Base-by-base conservation (phyloP, 352 stramenopile species). In the Pythium periplocum region DNA sequence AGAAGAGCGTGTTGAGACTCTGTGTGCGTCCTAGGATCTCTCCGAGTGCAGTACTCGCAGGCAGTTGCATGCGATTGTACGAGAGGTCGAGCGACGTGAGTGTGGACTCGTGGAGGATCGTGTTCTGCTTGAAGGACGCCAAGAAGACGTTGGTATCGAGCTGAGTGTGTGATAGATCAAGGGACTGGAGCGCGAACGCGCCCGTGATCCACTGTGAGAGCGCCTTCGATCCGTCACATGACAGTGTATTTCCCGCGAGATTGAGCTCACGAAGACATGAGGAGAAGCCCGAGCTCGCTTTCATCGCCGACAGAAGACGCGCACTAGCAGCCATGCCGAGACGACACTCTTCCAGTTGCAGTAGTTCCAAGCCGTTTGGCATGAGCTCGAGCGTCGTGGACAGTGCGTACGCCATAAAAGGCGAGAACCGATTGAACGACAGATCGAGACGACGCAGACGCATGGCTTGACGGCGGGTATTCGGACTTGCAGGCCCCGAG, bases 401-500 rank as follows among this genome's bases (percentile, higher is more conserved):
- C 17, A 90, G 51, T 9, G 72, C 66, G 4, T 61, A 59, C 0
- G 71, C 66, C 79, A 86, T 87, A 5, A 59, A 40, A 11, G 61
- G 45, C 6, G 76, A 79, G 52, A 90, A 82, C 4, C 47, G 32
- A 42, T 92, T 90, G 57, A 85, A 86, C 35, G 82, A 92, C 12
- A 90, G 57, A 34, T 92, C 71, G 4, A 89, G 48, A 1, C 62
- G 64, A 2, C 68, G 62, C 9, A 92, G 62, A 26, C 17, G 17
- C 17, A 26, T 26, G 17, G 17, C 17, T 26, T 26, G 17, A 26
- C 17, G 17, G 17, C 17, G 17, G 17, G 17, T 26, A 26, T 26
- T 26, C 10, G 58, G 58, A 6, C 73, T n/a, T 4, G 32, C 7
- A 10, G 38, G 43, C 26, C 40, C 12, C 12, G 51, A 41, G 47